phyloP scores from a whole-genome alignment of 352 stramenopile species.

The Peronospora farinosa region DNA sequence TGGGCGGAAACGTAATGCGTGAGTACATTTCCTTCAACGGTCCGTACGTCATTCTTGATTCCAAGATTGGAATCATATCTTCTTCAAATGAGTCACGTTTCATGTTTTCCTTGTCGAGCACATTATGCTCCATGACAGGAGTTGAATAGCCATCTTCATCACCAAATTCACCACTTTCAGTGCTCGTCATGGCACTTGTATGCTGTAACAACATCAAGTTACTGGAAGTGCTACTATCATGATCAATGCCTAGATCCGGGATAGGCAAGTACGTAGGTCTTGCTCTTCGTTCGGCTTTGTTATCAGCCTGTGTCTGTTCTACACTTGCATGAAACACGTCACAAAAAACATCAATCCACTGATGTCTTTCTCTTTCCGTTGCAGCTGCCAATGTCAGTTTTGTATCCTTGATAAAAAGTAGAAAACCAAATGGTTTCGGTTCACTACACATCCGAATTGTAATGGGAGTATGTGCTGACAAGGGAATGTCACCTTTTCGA shows the following conservation, averaged over 20 bases:
- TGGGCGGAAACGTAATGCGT: constrained; percentile 70
- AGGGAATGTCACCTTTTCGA: constrained; percentile 64
- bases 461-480: constrained; percentile 60
- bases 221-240: constrained; percentile 22
- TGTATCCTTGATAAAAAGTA: constrained; percentile 74
- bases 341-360: constrained; percentile 77
- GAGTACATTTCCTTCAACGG: constrained; percentile 73
- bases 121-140: constrained; percentile 22
- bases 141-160: constrained; percentile 10
- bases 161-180: constrained; percentile 1
- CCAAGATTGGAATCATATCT: constrained; percentile 52
- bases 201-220: constrained; percentile 19
- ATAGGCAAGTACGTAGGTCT: constrained; percentile 67
- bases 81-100: constrained; percentile 33
- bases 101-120: constrained; percentile 22
- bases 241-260: constrained; percentile 39
- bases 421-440: constrained; percentile 64
- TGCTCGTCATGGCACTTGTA: constrained; percentile 8
- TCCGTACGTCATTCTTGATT: constrained; percentile 58
- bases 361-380: constrained; percentile 60
- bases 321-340: constrained; percentile 73
- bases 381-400: constrained; percentile 71
- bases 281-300: constrained; percentile 52
- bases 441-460: constrained; percentile 62
- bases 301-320: constrained; percentile 42